phyloP scores from a whole-genome alignment of 495 filamentous ascomycete species.

The Diplogelasinospora grovesii region DNA sequence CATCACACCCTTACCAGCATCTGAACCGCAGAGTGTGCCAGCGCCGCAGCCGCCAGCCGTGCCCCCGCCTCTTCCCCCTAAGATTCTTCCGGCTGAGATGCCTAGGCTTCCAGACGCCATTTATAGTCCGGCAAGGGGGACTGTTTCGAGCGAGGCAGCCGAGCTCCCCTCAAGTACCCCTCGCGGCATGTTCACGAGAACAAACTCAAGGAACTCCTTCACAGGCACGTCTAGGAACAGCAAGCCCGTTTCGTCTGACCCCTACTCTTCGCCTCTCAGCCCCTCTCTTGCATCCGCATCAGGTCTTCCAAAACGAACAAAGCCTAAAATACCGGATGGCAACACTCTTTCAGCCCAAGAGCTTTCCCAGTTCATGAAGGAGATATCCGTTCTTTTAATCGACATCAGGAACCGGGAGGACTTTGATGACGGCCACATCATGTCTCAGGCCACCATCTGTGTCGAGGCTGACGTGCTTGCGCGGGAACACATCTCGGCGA shows the following conservation, averaged over 20 bases:
- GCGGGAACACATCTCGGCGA: slow-evolving; percentile 72
- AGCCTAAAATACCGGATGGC: slow-evolving; percentile 47
- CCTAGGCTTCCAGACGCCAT: slow-evolving; percentile 78
- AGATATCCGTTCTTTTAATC: slow-evolving; percentile 66
- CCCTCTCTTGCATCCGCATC: slow-evolving; percentile 14
- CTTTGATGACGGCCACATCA: slow-evolving; percentile 85
- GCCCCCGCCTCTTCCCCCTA: slow-evolving; percentile 44
- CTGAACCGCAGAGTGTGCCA: slow-evolving; percentile 1
- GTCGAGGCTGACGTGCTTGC: slow-evolving; percentile 74
- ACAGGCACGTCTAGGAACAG: slow-evolving; percentile 13
- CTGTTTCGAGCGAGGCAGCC: slow-evolving; percentile 45
- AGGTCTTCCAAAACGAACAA: slow-evolving; percentile 16
- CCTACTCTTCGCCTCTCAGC: slow-evolving; percentile 30
- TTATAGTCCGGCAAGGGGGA: slow-evolving; percentile 67
- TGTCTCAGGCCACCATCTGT: slow-evolving; percentile 73
- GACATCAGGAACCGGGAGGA: slow-evolving; percentile 77
- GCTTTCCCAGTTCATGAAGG: slow-evolving; percentile 57
- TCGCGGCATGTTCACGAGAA: slow-evolving; percentile 42
- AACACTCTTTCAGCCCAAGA: slow-evolving; percentile 58
- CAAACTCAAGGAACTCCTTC: slow-evolving; percentile 36
- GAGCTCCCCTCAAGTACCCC: slow-evolving; percentile 42
- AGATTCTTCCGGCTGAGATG: slow-evolving; percentile 39
- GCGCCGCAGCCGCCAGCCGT: slow-evolving; percentile 52
- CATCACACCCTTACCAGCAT: slow-evolving; percentile 15
- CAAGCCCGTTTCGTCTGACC: slow-evolving; percentile 12